Evolutionary conservation across 176 grass and related monocot species (phyloP), one percentile per base, ranked within the genome.

Genomic region (Paspalum notatum): DNA sequence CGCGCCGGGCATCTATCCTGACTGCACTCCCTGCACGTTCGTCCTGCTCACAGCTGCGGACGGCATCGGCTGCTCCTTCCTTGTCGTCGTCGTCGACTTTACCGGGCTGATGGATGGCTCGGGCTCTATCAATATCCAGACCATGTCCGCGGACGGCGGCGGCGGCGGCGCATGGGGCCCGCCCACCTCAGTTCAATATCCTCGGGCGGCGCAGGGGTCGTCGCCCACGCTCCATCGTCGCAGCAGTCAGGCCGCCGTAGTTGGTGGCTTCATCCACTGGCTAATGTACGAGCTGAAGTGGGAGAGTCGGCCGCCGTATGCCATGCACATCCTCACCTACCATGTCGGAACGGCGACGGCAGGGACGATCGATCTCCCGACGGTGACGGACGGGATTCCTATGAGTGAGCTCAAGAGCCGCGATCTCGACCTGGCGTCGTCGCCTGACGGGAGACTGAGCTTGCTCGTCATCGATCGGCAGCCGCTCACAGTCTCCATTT

Each of bases 11-110:
- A n/a, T 66, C 14, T 13, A 52, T 17, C n/a, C 63, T 7, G 8
- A 14, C n/a, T 7, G 7, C 0, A 12, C 14, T 7, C 0, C 1
- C n/a, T 12, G 1, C 66, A 46, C 43, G 44, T 27, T 9, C 45
- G 64, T n/a, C 64, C 64, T 66, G 16, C 64, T 66, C 40, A 66
- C 64, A 1, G 40, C 64, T 10, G 64, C 40, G 41, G 64, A 66
- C 17, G 63, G 63, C 63, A 11, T 42, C 38, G 38, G 7, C 63
- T 40, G 63, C 38, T 66, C 38, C 16, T 66, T 57, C 20, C 54
- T 66, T 6, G 9, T 66, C 17, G 17, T 44, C 9, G 64, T 15
- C 39, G 9, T 18, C 3, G 40, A 66, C 9, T 66, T 42, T 1
- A 4, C 21, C 62, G 9, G 37, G 2, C 24, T 32, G 3, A 32